These are phyloP conservation scores for Leucaena leucocephala DNA, from an alignment of 306 rosid genomes.

Conservation along the genomic window DNA sequence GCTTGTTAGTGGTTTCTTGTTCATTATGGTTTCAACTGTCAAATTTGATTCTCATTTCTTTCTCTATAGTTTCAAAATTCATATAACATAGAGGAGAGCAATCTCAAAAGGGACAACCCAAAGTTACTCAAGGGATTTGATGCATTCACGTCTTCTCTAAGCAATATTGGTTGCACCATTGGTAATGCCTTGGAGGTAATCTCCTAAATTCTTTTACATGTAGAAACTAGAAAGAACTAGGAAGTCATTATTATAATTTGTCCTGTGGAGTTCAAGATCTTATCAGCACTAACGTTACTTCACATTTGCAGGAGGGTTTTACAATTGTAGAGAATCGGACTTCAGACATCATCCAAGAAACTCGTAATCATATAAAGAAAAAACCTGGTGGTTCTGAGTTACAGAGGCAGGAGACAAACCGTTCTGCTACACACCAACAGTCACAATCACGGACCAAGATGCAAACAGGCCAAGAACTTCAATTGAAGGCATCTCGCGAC, in stretches of 20 bases:
- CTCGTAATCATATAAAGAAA: slow-evolving; percentile 88
- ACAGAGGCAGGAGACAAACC: slow-evolving; percentile 55
- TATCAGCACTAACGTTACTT: slow-evolving; percentile 25
- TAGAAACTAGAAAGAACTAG: not conserved
- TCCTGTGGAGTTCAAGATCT: slow-evolving; percentile 7
- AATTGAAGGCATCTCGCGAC: slow-evolving; percentile 99
- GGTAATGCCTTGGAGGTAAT: slow-evolving; percentile 96
- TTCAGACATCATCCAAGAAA: slow-evolving; percentile 86
- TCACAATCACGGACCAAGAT: slow-evolving; percentile 52
- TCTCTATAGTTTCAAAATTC: slow-evolving; percentile 56
- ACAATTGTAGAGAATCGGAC: slow-evolving; percentile 79
- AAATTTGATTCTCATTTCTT: slow-evolving; percentile 34
- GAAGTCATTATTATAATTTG: not conserved
- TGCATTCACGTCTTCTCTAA: slow-evolving; percentile 83
- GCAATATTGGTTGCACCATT: slow-evolving; percentile 79
- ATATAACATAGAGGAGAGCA: slow-evolving; percentile 55
- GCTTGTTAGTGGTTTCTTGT: slow-evolving; percentile 20
- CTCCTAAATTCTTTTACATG: slow-evolving; percentile 24
- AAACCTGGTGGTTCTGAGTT: slow-evolving; percentile 52
- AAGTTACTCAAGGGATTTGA: slow-evolving; percentile 70
- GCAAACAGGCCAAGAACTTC: slow-evolving; percentile 82
- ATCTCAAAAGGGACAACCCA: slow-evolving; percentile 62
- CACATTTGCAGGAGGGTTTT: slow-evolving; percentile 69
- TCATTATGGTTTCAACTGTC: slow-evolving; percentile 17
- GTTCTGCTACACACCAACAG: slow-evolving; percentile 43